These are phyloP conservation scores for Talaromyces sp. DNA, from an alignment of 2,329 filamentous ascomycete species.

Conservation along the genomic window DNA sequence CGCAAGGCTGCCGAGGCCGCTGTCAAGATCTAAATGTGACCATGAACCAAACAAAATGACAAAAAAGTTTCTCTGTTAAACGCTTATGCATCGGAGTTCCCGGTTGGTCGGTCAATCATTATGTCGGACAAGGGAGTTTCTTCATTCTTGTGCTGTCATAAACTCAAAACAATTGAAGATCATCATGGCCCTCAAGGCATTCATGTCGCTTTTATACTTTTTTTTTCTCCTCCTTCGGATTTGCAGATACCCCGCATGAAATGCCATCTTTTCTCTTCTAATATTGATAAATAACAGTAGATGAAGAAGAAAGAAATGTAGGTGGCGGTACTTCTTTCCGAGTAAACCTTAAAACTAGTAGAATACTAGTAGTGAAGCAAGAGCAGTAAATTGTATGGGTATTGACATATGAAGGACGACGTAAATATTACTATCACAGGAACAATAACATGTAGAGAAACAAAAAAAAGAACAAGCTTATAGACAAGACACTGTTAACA, in stretches of 20 bases:
- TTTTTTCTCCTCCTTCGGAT: background rate
- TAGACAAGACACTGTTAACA: background rate
- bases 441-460: too few species aligned
- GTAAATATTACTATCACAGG: background rate
- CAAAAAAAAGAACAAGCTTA: background rate
- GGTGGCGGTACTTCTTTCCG: background rate
- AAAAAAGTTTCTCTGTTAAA: constrained; percentile 1
- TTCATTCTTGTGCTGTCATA: background rate
- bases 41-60: constrained; percentile 3
- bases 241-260: constrained; percentile 6
- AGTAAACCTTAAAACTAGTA: background rate
- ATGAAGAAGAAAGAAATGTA: background rate
- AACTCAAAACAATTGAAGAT: background rate
- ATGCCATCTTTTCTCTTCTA: background rate
- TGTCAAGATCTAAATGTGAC: constrained; percentile 81
- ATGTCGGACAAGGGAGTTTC: background rate
- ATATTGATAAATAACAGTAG: background rate
- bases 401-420: background rate
- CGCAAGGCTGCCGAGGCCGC: constrained; percentile 88
- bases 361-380: background rate
- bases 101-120: background rate
- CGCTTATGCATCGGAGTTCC: background rate
- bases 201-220: background rate
- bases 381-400: background rate
- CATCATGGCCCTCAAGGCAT: background rate